Conservation (phyloP, 2,329 filamentous ascomycete genomes). For the Harringtonia aguacate region DNA sequence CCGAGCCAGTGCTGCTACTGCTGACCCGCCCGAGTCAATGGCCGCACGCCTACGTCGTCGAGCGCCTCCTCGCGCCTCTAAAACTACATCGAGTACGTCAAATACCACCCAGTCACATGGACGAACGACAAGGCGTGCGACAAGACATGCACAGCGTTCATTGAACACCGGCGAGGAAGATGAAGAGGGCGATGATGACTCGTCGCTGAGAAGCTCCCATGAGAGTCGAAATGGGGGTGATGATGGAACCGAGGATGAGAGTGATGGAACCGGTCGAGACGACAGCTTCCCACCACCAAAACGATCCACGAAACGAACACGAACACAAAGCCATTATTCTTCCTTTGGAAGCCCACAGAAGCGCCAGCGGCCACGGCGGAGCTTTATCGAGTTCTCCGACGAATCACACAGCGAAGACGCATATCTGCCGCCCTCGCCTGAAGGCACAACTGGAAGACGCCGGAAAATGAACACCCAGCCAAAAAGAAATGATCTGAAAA, state of each 20-base stretch:
- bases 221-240: background rate
- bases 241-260: background rate
- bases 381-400: background rate
- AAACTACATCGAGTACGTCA: background rate
- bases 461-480: background rate
- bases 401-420: background rate
- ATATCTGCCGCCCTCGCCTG: slow-evolving; percentile 4
- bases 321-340: background rate
- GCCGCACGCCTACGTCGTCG: slow-evolving; percentile 4
- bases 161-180: slow-evolving; percentile 1
- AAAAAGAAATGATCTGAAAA: background rate
- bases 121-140: slow-evolving; percentile 7
- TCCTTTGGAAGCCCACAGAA: background rate
- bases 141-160: slow-evolving; percentile 1
- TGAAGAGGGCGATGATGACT: slow-evolving; percentile 5
- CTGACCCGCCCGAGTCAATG: background rate
- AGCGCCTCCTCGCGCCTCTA: background rate
- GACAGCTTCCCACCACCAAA: background rate
- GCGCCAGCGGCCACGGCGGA: background rate
- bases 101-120: background rate
- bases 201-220: background rate
- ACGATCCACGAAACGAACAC: background rate
- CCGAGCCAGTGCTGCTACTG: background rate
- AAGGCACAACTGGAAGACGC: background rate
- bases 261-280: background rate